Conservation (phyloP, 2,329 filamentous ascomycete genomes). For the Penicillium sp. region DNA sequence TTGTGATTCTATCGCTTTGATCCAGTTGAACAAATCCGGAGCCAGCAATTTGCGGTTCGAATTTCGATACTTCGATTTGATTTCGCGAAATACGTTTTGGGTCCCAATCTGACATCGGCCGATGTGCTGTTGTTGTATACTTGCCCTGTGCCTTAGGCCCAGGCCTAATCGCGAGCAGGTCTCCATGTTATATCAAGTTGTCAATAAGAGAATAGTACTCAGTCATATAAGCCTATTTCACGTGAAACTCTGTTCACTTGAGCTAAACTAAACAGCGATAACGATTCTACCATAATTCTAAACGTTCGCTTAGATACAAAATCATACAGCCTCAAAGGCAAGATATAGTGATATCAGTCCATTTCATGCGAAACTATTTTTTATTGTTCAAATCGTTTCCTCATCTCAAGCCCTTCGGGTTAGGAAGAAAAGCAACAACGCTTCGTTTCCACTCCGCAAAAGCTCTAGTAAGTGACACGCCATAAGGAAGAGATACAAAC, state of each 20-base stretch:
- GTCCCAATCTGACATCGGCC: no score
- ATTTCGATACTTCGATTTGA: no score
- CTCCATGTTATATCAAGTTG: no score
- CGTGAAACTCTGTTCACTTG: neutral
- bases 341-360: slow-evolving; percentile 25
- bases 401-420: slow-evolving; percentile 16
- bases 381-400: slow-evolving; percentile 23
- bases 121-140: neutral
- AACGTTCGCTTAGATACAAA: neutral
- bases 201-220: neutral
- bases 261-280: no score
- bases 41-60: no score
- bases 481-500: slow-evolving; percentile 21
- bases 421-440: slow-evolving; percentile 12
- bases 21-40: no score
- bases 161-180: no score
- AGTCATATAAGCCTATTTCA: neutral
- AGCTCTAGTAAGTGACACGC: slow-evolving; percentile 19
- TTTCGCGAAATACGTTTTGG: no score
- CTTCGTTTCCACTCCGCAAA: slow-evolving; percentile 17
- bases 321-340: neutral
- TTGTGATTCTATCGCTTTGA: slow-evolving; percentile 4
- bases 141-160: no score
- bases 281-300: neutral
- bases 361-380: slow-evolving; percentile 30